Evolutionary conservation across 345 rosid genomes (phyloP).

Genomic region (Raphanus raphanistrum): DNA sequence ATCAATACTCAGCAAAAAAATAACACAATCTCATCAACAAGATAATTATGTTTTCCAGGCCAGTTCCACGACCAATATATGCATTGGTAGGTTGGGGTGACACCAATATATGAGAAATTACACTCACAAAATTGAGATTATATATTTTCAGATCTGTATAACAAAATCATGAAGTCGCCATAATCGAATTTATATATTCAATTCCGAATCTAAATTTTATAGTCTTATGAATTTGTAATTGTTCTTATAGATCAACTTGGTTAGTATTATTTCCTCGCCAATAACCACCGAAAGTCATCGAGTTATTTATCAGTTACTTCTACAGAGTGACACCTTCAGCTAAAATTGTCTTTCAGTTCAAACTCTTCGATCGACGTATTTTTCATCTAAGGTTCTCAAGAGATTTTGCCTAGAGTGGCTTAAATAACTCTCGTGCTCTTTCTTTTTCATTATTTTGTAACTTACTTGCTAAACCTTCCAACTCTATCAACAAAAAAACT

Average conservation of each 20-base stretch:
- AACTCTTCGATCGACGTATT: not conserved
- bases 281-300: not conserved
- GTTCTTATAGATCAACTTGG: not conserved
- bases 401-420: not conserved
- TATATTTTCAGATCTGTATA: not conserved
- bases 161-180: not conserved
- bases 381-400: not conserved
- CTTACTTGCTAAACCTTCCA: not conserved
- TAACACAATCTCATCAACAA: not conserved
- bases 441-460: not conserved
- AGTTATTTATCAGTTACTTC: not conserved
- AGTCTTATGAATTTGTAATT: not conserved
- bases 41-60: conserved; percentile 14
- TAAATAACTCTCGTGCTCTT: not conserved
- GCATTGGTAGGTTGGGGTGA: not conserved
- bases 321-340: not conserved
- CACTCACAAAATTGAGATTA: not conserved
- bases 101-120: not conserved
- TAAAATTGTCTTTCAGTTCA: not conserved
- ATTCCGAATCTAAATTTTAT: not conserved
- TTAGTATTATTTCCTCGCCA: not conserved
- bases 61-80: not conserved
- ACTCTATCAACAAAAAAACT: not conserved
- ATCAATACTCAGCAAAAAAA: not conserved
- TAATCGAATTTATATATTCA: not conserved